Conservation (phyloP, 2,329 filamentous ascomycete species). For the Scedosporium apiospermum region DNA sequence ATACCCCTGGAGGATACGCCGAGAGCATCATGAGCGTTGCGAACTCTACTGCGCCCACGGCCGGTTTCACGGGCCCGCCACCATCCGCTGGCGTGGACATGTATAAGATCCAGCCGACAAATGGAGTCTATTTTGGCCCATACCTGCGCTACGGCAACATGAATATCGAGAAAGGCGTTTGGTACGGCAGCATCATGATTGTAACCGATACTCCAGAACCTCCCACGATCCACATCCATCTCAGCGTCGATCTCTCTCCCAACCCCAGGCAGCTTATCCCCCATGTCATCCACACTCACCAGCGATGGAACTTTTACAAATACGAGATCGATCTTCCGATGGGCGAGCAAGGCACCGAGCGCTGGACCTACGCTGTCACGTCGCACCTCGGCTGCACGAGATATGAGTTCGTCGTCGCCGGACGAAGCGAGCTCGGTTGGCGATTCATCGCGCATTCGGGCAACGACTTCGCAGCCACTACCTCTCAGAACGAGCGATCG, state of each 20-base stretch:
- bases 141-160: conserved; percentile 96
- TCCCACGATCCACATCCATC: conserved; percentile 91
- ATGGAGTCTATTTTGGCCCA: conserved; percentile 95
- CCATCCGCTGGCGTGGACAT: conserved; percentile 82
- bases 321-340: conserved; percentile 88
- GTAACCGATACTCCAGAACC: conserved; percentile 87
- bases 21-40: conserved; percentile 80
- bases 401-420: conserved; percentile 93
- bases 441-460: conserved; percentile 92
- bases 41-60: conserved; percentile 60
- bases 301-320: conserved; percentile 91
- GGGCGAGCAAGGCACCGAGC: conserved; percentile 68
- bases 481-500: conserved; percentile 74
- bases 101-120: conserved; percentile 88
- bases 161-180: conserved; percentile 83
- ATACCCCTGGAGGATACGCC: conserved; percentile 68
- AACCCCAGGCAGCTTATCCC: conserved; percentile 83
- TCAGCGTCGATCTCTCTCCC: conserved; percentile 81
- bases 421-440: conserved; percentile 84
- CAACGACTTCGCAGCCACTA: conserved; percentile 87
- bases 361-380: conserved; percentile 98
- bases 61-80: conserved; percentile 83
- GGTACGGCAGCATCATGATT: conserved; percentile 89
- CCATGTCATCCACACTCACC: conserved; percentile 76
- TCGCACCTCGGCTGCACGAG: conserved; percentile 95